A percentile compares a stretch with the other conserved stretches of the same genome.
Evolutionary conservation across 75 land plant species (phyloP).

Genomic region (Pinus taeda): DNA sequence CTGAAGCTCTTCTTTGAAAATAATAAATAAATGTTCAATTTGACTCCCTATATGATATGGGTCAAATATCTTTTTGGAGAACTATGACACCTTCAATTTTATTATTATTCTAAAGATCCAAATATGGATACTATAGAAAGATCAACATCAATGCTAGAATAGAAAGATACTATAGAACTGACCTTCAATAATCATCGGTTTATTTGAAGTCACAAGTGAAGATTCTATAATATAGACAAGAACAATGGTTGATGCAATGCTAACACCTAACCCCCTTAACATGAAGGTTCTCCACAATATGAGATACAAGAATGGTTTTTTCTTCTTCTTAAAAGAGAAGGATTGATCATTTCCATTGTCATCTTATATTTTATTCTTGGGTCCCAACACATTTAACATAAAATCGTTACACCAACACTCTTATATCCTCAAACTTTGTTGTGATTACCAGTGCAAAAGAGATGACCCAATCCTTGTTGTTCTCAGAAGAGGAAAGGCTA

Average conservation of each 20-base stretch:
- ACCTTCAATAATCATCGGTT: conserved; percentile 82
- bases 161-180: conserved; percentile 77
- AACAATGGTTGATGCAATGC: conserved; percentile 79
- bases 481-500: neutral
- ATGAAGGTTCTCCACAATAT: conserved; percentile 93
- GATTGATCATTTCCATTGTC: conserved; percentile 94
- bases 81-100: conserved; percentile 57
- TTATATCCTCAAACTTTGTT: too few species aligned
- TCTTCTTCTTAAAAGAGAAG: conserved; percentile 60
- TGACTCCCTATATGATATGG: conserved; percentile 56
- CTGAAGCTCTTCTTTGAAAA: conserved; percentile 36
- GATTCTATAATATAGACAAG: conserved; percentile 85
- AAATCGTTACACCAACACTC: conserved; percentile 60
- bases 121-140: conserved; percentile 71
- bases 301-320: conserved; percentile 66
- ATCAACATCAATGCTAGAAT: conserved; percentile 71
- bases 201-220: conserved; percentile 73
- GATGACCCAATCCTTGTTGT: neutral
- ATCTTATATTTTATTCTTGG: conserved; percentile 97
- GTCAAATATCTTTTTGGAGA: conserved; percentile 67
- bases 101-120: conserved; percentile 75
- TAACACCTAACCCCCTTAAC: conserved; percentile 74
- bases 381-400: conserved; percentile 92
- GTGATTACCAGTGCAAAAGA: conserved; percentile 1
- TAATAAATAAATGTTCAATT: conserved; percentile 50